phyloP scores from a whole-genome alignment of 2,329 filamentous ascomycete genomes.

The Anisogramma anomala region DNA sequence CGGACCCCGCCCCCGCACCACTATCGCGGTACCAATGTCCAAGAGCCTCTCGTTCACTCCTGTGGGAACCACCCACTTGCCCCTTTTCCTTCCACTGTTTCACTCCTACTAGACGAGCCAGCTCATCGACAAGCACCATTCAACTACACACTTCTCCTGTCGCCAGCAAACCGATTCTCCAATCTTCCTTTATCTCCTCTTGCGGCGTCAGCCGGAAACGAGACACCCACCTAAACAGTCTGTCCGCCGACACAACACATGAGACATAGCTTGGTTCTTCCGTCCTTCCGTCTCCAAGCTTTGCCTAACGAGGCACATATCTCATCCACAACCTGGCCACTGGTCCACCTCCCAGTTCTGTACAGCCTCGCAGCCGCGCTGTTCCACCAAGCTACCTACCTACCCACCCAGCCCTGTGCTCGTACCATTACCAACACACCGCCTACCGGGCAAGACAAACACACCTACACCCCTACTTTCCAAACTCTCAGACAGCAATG shows the following conservation, averaged over 20 bases:
- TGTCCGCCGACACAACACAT: neutral
- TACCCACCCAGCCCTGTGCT: neutral
- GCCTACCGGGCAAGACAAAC: neutral
- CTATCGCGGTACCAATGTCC: neutral
- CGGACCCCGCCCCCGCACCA: conserved; percentile 11
- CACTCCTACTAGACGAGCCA: too few species aligned
- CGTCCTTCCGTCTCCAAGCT: neutral
- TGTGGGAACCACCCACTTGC: neutral
- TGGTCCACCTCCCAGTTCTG: neutral
- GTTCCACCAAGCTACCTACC: neutral
- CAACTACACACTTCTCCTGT: too few species aligned
- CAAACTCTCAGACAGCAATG: conserved; percentile 26
- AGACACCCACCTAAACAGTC: neutral
- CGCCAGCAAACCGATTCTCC: neutral
- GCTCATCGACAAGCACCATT: too few species aligned
- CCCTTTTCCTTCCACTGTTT: conserved; percentile 1
- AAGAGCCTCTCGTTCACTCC: too few species aligned
- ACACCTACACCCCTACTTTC: neutral
- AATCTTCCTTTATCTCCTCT: neutral
- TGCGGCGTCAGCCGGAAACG: conserved; percentile 1
- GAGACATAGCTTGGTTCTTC: neutral
- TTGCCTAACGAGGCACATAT: conserved; percentile 6
- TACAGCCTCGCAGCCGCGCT: neutral
- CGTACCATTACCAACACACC: neutral
- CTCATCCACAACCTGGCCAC: neutral